These are phyloP conservation scores for Spergularia marina DNA, from an alignment of 148 eudicot species.

Conservation along the genomic window DNA sequence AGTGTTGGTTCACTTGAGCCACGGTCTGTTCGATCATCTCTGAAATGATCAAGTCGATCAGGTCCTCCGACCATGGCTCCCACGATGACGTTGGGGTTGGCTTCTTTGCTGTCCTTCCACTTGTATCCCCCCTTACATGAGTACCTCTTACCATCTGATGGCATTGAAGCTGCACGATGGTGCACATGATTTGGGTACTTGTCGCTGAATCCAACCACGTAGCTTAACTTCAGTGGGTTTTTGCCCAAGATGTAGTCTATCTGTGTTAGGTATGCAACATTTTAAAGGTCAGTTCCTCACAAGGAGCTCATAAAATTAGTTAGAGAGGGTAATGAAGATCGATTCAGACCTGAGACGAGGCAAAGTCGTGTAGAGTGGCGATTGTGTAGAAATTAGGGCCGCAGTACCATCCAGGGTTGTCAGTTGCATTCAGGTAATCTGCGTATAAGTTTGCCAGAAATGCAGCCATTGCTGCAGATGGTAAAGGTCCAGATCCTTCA, in stretches of 20 bases:
- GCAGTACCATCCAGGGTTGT: constrained; percentile 51
- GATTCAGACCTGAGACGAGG: constrained; percentile 56
- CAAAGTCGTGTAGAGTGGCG: constrained; percentile 40
- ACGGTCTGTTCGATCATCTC: constrained; percentile 37
- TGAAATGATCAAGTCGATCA: constrained; percentile 41
- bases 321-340: background rate
- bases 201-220: constrained; percentile 57
- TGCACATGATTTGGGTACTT: constrained; percentile 59
- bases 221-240: constrained; percentile 63
- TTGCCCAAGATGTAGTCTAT: constrained; percentile 67
- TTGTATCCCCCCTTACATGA: constrained; percentile 54
- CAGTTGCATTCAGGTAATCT: constrained; percentile 60
- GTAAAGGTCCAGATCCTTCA: constrained; percentile 41
- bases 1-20: constrained; percentile 56
- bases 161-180: constrained; percentile 74
- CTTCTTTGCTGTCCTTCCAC: constrained; percentile 44
- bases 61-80: constrained; percentile 90
- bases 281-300: background rate
- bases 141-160: constrained; percentile 40
- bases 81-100: constrained; percentile 51
- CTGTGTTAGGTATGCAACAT: constrained; percentile 27
- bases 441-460: constrained; percentile 57
- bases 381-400: constrained; percentile 41
- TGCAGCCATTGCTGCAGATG: constrained; percentile 61
- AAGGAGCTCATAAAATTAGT: background rate